Conservation (phyloP, 345 rosid genomes). For the Cardamine resedifolia region DNA sequence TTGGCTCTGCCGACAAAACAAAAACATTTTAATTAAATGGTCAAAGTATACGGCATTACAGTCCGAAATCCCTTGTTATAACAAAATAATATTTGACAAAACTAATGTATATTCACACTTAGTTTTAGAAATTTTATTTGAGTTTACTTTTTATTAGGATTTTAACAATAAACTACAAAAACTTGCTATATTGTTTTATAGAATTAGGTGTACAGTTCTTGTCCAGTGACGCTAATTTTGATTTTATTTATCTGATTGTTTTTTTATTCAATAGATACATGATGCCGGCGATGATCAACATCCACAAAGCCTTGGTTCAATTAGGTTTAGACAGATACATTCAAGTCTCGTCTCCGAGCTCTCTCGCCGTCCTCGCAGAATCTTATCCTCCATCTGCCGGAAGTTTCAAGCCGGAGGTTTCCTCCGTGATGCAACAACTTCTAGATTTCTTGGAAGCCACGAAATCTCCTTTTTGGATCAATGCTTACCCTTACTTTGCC, state of each 20-base stretch:
- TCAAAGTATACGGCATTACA: too few species aligned
- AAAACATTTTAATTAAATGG: too few species aligned
- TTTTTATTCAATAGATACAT: slow-evolving; percentile 39
- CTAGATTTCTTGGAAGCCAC: slow-evolving; percentile 60
- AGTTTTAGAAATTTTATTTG: background rate
- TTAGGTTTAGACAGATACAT: slow-evolving; percentile 65
- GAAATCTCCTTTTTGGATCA: slow-evolving; percentile 85
- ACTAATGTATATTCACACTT: background rate
- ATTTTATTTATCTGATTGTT: too few species aligned
- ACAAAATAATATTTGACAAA: background rate
- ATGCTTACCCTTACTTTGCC: slow-evolving; percentile 94
- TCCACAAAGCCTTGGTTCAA: slow-evolving; percentile 71
- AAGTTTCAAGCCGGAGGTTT: slow-evolving; percentile 57
- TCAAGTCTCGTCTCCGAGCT: slow-evolving; percentile 73
- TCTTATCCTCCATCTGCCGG: slow-evolving; percentile 96
- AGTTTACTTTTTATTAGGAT: background rate
- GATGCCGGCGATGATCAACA: slow-evolving; percentile 71
- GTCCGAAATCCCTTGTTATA: background rate
- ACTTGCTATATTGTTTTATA: background rate
- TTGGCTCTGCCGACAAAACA: background rate
- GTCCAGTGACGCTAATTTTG: background rate
- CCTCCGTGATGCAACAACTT: slow-evolving; percentile 56
- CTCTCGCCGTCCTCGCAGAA: slow-evolving; percentile 65
- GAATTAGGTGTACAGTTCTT: background rate
- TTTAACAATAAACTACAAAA: background rate